Evolutionary conservation across 352 stramenopile species (phyloP).

Genomic region (Phytophthora fragariaefolia): DNA sequence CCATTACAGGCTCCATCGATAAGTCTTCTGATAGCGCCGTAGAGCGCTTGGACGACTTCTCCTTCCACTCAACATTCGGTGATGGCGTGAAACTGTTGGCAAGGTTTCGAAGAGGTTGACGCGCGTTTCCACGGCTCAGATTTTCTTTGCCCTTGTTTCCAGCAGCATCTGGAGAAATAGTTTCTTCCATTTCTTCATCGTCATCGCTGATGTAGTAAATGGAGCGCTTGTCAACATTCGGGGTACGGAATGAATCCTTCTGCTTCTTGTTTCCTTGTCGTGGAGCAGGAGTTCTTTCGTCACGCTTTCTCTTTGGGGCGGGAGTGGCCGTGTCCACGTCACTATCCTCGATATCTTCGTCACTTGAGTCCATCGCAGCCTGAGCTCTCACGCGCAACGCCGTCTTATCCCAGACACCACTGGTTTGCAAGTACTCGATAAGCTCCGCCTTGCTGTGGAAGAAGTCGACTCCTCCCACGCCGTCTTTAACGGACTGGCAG

Average conservation of each 20-base stretch:
- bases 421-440: conserved; percentile 59
- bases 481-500: conserved; percentile 44
- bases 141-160: conserved; percentile 38
- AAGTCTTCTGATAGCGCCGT: background rate
- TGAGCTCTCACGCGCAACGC: conserved; percentile 49
- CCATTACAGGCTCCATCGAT: conserved; percentile 17
- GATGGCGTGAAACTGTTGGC: conserved; percentile 77
- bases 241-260: conserved; percentile 41
- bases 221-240: conserved; percentile 27
- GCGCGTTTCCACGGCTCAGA: conserved; percentile 24
- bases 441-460: conserved; percentile 52
- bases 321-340: conserved; percentile 18
- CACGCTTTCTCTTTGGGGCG: conserved; percentile 38
- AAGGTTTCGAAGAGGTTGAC: conserved; percentile 48
- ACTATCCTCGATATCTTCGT: conserved; percentile 31
- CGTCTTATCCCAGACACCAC: conserved; percentile 54
- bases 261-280: conserved; percentile 32
- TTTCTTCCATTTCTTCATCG: conserved; percentile 38
- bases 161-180: conserved; percentile 52
- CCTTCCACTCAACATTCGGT: conserved; percentile 32
- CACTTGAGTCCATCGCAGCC: conserved; percentile 41
- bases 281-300: conserved; percentile 22
- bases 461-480: conserved; percentile 51
- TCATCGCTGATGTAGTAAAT: conserved; percentile 23
- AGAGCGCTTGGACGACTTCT: conserved; percentile 13